These are phyloP conservation scores for Ophiosphaerella herpotricha DNA, from an alignment of 2,329 filamentous ascomycete species.

Conservation along the genomic window DNA sequence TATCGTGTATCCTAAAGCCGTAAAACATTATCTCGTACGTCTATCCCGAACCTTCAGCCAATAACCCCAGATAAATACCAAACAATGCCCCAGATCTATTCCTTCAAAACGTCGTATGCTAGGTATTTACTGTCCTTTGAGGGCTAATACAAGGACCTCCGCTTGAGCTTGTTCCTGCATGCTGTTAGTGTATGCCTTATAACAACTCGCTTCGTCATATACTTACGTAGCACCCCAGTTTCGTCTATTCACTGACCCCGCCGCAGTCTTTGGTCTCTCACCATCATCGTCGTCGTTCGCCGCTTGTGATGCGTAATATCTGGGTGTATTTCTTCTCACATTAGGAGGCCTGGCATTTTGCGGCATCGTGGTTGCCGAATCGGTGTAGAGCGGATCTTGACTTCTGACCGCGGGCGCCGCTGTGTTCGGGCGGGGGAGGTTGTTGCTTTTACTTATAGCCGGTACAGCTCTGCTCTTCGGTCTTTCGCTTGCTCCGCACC, in stretches of 20 bases:
- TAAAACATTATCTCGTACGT: too few relatives aligned
- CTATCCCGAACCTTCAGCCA: too few relatives aligned
- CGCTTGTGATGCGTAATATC: slow-evolving; percentile 21
- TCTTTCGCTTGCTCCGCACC: not conserved
- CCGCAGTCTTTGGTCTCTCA: slow-evolving; percentile 10
- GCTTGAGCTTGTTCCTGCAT: slow-evolving; percentile 20
- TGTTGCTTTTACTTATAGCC: slow-evolving; percentile 8
- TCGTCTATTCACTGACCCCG: slow-evolving; percentile 19
- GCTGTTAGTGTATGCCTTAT: slow-evolving; percentile 1
- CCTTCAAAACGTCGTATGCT: too few relatives aligned
- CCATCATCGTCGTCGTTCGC: slow-evolving; percentile 4
- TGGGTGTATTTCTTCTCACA: not conserved
- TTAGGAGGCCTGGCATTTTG: not conserved
- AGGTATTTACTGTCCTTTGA: too few relatives aligned
- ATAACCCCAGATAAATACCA: too few relatives aligned
- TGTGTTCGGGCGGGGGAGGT: not conserved
- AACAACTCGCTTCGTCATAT: not conserved
- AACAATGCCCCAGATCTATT: too few relatives aligned
- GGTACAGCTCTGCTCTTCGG: slow-evolving; percentile 1
- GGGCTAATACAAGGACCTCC: slow-evolving; percentile 12
- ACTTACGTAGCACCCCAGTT: slow-evolving; percentile 33
- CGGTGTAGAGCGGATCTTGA: not conserved
- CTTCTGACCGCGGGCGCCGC: not conserved
- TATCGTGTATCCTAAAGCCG: too few relatives aligned
- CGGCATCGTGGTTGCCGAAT: not conserved